phyloP scores from a whole-genome alignment of 2,329 filamentous ascomycete genomes.

The Scedosporium aurantiacum region DNA sequence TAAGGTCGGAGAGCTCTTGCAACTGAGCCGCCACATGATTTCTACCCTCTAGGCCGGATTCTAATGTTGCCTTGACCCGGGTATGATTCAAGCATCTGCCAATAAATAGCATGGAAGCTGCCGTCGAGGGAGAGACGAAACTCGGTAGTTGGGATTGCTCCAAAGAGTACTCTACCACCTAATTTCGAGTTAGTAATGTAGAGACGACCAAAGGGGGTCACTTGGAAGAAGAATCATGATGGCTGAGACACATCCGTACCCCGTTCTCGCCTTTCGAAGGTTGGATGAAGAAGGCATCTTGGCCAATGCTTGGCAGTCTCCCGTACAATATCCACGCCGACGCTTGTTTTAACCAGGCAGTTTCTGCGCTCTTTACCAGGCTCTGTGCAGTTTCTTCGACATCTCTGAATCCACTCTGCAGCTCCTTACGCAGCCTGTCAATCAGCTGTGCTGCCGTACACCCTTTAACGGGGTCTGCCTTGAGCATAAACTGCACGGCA shows the following conservation, averaged over 20 bases:
- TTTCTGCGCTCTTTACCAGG: conserved; percentile 69
- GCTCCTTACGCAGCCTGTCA: conserved; percentile 60
- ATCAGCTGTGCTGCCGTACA: conserved; percentile 66
- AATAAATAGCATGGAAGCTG: conserved; percentile 78
- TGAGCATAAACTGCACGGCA: conserved; percentile 56
- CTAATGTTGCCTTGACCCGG: conserved; percentile 40
- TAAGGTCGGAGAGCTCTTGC: conserved; percentile 53
- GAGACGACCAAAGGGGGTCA: no score
- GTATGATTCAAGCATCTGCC: conserved; percentile 84
- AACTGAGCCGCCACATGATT: conserved; percentile 59
- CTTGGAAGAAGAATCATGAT: background rate
- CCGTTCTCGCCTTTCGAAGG: conserved; percentile 30
- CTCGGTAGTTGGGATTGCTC: conserved; percentile 56
- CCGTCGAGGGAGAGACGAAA: conserved; percentile 65
- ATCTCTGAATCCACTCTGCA: conserved; percentile 81
- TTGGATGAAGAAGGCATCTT: conserved; percentile 78
- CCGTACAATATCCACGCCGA: conserved; percentile 89
- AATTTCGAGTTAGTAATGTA: background rate
- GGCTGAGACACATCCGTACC: conserved; percentile 16
- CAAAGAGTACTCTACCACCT: conserved; percentile 44
- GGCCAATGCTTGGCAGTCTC: conserved; percentile 63
- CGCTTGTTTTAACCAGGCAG: conserved; percentile 81
- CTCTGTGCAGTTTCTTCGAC: conserved; percentile 66
- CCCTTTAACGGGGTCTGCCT: conserved; percentile 18
- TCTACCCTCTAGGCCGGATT: conserved; percentile 36